phyloP scores from a whole-genome alignment of 768 basidiomycete genomes.

The Imleria badia region DNA sequence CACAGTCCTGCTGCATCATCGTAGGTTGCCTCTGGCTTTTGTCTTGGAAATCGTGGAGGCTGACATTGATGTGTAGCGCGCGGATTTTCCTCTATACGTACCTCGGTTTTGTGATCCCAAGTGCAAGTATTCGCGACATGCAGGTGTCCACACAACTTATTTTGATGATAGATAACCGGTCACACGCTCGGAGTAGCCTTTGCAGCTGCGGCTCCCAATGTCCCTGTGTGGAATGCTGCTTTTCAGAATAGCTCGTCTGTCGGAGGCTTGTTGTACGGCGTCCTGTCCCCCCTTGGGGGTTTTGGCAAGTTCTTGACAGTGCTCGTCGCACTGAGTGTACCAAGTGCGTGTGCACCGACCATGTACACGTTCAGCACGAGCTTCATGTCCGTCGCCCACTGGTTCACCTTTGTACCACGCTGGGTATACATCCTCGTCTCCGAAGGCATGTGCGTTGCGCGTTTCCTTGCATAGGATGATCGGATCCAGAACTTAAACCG shows the following conservation, averaged over 20 bases:
- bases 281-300: conserved; percentile 39
- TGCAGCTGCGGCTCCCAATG: conserved; percentile 39
- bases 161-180: conserved; percentile 32
- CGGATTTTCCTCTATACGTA: conserved; percentile 48
- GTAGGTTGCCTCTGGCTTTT: conserved; percentile 33
- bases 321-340: conserved; percentile 51
- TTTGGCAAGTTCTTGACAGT: conserved; percentile 50
- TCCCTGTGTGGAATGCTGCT: conserved; percentile 40
- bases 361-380: conserved; percentile 57
- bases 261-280: conserved; percentile 43
- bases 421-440: conserved; percentile 48
- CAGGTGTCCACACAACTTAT: not conserved
- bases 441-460: conserved; percentile 39
- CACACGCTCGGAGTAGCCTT: conserved; percentile 48
- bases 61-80: conserved; percentile 21
- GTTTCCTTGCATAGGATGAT: not conserved
- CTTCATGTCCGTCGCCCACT: conserved; percentile 38
- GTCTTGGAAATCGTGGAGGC: not conserved
- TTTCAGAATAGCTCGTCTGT: conserved; percentile 43
- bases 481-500: not conserved
- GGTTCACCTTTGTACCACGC: conserved; percentile 40
- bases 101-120: conserved; percentile 42
- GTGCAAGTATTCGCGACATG: conserved; percentile 29
- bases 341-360: conserved; percentile 56
- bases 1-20: conserved; percentile 56